Percentiles rank a stretch among this genome's conserved stretches.
Evolutionary conservation across 1,139 yeast species (phyloP).

Genomic region (Blastobotrys niveus): DNA sequence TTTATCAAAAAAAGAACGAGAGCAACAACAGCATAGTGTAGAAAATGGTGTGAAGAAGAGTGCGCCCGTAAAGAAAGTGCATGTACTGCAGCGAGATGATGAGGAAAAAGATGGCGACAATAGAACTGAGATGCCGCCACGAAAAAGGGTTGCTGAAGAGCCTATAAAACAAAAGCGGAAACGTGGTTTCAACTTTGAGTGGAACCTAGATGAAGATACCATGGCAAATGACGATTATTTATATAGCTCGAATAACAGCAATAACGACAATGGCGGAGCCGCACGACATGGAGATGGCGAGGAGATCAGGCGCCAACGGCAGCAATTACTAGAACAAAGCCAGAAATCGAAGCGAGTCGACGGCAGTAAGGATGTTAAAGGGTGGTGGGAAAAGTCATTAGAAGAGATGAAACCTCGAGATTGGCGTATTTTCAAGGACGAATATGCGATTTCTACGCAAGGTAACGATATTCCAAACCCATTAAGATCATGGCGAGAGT

Average conservation of each 20-base stretch:
- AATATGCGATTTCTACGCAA: conserved; percentile 57
- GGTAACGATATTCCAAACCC: conserved; percentile 56
- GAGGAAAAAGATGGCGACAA: no score
- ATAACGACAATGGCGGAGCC: not conserved
- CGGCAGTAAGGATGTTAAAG: conserved; percentile 31
- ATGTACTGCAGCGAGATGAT: no score
- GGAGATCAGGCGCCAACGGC: conserved; percentile 24
- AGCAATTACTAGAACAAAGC: conserved; percentile 17
- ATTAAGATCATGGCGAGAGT: conserved; percentile 67
- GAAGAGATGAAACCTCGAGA: conserved; percentile 71
- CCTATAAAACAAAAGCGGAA: conserved; percentile 18
- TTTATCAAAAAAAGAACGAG: conserved; percentile 47
- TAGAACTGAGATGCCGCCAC: not conserved
- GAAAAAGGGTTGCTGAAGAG: conserved; percentile 9
- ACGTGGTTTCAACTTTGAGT: conserved; percentile 55
- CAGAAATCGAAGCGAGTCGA: conserved; percentile 22
- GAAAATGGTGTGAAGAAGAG: no score
- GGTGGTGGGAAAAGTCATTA: conserved; percentile 64
- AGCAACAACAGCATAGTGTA: conserved; percentile 29
- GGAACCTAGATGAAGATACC: conserved; percentile 69
- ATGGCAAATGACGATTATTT: conserved; percentile 43
- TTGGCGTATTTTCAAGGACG: conserved; percentile 85
- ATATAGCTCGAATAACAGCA: conserved; percentile 16
- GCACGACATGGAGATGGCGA: conserved; percentile 31
- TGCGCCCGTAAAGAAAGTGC: not conserved